These are phyloP conservation scores for Fusarium subtropicale DNA, from an alignment of 2,329 filamentous ascomycete species.

Conservation along the genomic window DNA sequence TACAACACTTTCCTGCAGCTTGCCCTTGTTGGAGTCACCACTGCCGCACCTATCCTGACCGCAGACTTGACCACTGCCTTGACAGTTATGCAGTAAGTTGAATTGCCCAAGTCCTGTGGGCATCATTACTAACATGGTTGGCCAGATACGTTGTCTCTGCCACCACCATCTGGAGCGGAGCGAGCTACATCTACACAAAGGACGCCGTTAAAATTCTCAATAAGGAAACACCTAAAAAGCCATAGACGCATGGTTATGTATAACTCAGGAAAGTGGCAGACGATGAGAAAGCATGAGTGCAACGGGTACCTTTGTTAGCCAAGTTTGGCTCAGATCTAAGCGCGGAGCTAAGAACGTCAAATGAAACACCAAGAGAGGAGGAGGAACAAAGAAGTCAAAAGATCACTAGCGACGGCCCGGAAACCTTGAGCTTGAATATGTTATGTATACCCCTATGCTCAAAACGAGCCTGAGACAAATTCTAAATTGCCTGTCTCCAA, in stretches of 20 bases:
- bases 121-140: constrained; percentile 7
- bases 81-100: constrained; percentile 72
- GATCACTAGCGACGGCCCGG: neutral
- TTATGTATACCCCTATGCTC: constrained; percentile 24
- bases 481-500: neutral
- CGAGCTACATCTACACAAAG: constrained; percentile 91
- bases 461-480: constrained; percentile 15
- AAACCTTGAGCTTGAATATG: constrained; percentile 29
- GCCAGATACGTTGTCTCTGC: constrained; percentile 82
- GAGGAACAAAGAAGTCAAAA: neutral
- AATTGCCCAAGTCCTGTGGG: neutral
- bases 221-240: constrained; percentile 42
- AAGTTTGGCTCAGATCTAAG: constrained; percentile 5
- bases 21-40: constrained; percentile 84
- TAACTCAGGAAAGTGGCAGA: constrained; percentile 1
- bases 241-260: constrained; percentile 9
- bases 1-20: constrained; percentile 95
- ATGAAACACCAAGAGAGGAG: neutral
- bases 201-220: constrained; percentile 88
- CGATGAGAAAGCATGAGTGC: neutral
- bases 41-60: constrained; percentile 81
- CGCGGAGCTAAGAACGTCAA: neutral
- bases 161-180: constrained; percentile 93
- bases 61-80: constrained; percentile 66
- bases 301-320: neutral